These are phyloP conservation scores for Fremontodendron californicum DNA, from an alignment of 345 rosid genomes.

Conservation along the genomic window DNA sequence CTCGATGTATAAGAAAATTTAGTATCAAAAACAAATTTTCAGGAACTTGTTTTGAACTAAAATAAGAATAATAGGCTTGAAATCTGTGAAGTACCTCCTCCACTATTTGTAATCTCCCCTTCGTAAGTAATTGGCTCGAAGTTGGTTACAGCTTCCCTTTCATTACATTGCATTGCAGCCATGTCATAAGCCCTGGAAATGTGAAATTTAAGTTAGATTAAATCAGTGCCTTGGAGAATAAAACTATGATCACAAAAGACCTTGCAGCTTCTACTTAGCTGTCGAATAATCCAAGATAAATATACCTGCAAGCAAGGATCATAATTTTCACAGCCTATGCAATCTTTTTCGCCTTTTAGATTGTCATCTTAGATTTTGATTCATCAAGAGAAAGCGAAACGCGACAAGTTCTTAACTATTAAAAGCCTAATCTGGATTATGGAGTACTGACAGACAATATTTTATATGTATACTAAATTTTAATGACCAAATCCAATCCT, in stretches of 20 bases:
- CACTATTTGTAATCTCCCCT: conserved; percentile 22
- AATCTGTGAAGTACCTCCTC: background rate
- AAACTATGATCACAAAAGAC: conserved; percentile 21
- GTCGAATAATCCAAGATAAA: conserved; percentile 50
- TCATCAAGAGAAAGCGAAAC: background rate
- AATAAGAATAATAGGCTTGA: background rate
- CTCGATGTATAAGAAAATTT: background rate
- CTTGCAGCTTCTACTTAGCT: conserved; percentile 58
- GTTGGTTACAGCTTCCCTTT: conserved; percentile 58
- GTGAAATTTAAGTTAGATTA: background rate
- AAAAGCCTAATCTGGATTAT: too few species aligned
- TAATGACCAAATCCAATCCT: background rate
- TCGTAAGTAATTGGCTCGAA: conserved; percentile 41
- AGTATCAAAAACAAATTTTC: background rate
- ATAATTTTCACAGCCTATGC: conserved; percentile 4
- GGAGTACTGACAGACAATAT: background rate
- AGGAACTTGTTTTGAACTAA: background rate
- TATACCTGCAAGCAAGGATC: conserved; percentile 44
- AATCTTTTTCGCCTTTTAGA: background rate
- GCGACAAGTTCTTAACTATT: background rate
- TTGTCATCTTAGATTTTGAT: background rate
- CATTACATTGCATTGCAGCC: conserved; percentile 45
- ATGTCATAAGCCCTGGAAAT: conserved; percentile 53
- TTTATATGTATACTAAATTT: background rate
- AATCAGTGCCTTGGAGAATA: background rate